Evolutionary conservation across 441 rosid species (phyloP).

Genomic region (Brassica hybrid): DNA sequence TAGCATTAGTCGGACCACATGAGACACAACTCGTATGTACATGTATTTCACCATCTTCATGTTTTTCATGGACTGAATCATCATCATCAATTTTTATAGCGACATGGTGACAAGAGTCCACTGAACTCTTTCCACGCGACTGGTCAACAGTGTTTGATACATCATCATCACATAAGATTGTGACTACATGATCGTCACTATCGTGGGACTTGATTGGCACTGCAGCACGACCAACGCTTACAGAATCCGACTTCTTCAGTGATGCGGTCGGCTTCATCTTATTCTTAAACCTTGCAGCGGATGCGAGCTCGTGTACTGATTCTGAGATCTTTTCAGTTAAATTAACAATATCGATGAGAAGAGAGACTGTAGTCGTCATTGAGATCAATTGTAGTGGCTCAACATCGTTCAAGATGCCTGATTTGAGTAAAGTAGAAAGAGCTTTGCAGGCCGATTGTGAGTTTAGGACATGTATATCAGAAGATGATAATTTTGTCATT

Average conservation of each 20-base stretch:
- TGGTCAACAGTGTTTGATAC: slow-evolving; percentile 19
- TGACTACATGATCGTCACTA: slow-evolving; percentile 32
- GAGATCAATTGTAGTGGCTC: slow-evolving; percentile 50
- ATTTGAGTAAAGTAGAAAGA: slow-evolving; percentile 52
- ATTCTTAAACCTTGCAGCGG: slow-evolving; percentile 47
- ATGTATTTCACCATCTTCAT: slow-evolving; percentile 37
- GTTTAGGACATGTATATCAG: slow-evolving; percentile 45
- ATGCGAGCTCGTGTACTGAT: slow-evolving; percentile 54
- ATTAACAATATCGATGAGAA: slow-evolving; percentile 53
- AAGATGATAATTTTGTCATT: slow-evolving; percentile 44
- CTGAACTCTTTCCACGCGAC: slow-evolving; percentile 30
- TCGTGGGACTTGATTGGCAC: slow-evolving; percentile 15
- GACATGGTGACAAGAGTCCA: slow-evolving; percentile 26
- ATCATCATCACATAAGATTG: slow-evolving; percentile 29
- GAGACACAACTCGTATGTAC: slow-evolving; percentile 25
- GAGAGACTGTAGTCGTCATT: slow-evolving; percentile 51
- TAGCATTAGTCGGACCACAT: background rate
- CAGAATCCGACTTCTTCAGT: slow-evolving; percentile 31
- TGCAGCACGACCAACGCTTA: background rate
- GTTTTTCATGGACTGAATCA: slow-evolving; percentile 23
- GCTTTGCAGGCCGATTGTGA: slow-evolving; percentile 45
- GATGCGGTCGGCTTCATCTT: slow-evolving; percentile 33
- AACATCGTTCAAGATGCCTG: slow-evolving; percentile 48
- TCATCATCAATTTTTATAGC: slow-evolving; percentile 32
- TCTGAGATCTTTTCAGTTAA: slow-evolving; percentile 54